Evolutionary conservation across 2,329 filamentous ascomycete genomes (phyloP), one percentile per base, ranked within the genome.

Genomic region (Metarhizium anisopliae): DNA sequence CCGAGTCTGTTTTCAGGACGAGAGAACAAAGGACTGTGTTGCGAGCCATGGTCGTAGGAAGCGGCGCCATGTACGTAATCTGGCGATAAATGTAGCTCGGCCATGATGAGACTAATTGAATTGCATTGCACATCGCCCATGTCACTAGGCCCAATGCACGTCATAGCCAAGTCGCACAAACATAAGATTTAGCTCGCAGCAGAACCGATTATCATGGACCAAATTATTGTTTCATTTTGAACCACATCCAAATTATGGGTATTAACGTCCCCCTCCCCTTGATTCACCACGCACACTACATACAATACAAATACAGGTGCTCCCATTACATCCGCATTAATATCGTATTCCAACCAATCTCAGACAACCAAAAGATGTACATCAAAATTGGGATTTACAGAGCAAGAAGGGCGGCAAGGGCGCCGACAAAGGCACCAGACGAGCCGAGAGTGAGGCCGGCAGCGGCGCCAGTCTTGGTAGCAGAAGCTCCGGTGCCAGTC

Each of bases 321-420:
- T 32, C 45, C 45, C 32, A 38, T 51, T 38, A 38, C 50, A 38
- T 38, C 32, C 7, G 18, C 32, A 38, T 36, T 38, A 51, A 18
- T 51, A 51, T 51, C 50, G 20, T 30, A 11, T 30, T 49, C 25
- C 25, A 14, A 29, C 20, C 18, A 29, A 49, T 32, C n/a, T 40
- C 35, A 11, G 20, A 14, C 14, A 30, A 25, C 7, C 7, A 1
- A 11, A 8, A 14, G 6, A 35, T 38, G 1, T 11, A 53, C 1
- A 36, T 29, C 13, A 25, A 5, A 45, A 20, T 1, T 8, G 14
- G 10, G 57, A 58, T 65, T 74, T 78, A 83, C 64, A 82, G 64
- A 62, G 76, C 76, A 55, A 81, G 60, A 59, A 81, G 61, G 56
- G 77, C 79, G 60, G 73, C 79, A 29, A 77, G 29, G 56, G 80